phyloP scores from a whole-genome alignment of 345 rosid genomes.

The Erucastrum elatum region DNA sequence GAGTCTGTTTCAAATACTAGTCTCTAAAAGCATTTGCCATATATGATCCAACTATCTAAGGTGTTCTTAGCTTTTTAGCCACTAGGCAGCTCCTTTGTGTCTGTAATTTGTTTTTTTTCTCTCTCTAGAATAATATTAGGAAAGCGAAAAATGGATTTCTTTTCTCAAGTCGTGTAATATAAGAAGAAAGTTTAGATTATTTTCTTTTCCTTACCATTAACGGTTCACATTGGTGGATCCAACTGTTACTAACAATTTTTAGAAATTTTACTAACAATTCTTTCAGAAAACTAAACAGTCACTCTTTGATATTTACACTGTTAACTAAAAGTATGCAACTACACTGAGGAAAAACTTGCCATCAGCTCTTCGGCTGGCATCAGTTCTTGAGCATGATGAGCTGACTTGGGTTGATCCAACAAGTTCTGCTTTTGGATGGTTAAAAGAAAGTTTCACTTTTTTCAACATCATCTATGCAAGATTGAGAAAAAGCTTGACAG shows the following conservation, averaged over 20 bases:
- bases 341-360: background rate
- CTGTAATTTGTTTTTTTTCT: conserved; percentile 23
- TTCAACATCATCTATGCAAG: conserved; percentile 33
- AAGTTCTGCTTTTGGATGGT: background rate
- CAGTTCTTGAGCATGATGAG: background rate
- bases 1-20: conserved; percentile 42
- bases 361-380: background rate
- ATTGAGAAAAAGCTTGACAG: conserved; percentile 50
- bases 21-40: conserved; percentile 14
- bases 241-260: background rate
- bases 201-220: background rate
- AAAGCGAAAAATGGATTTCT: conserved; percentile 21
- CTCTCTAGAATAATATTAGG: conserved; percentile 16
- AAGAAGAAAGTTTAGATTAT: conserved; percentile 16
- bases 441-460: conserved; percentile 1
- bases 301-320: background rate
- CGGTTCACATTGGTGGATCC: background rate
- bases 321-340: background rate
- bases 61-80: conserved; percentile 32
- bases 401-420: background rate
- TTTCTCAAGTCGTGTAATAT: background rate
- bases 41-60: conserved; percentile 20
- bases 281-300: background rate
- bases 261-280: background rate
- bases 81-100: conserved; percentile 27